Percentiles rank a stretch among this genome's conserved stretches.
These are phyloP conservation scores for Lentithecium fluviatile DNA, from an alignment of 495 filamentous ascomycete species.

Conservation along the genomic window DNA sequence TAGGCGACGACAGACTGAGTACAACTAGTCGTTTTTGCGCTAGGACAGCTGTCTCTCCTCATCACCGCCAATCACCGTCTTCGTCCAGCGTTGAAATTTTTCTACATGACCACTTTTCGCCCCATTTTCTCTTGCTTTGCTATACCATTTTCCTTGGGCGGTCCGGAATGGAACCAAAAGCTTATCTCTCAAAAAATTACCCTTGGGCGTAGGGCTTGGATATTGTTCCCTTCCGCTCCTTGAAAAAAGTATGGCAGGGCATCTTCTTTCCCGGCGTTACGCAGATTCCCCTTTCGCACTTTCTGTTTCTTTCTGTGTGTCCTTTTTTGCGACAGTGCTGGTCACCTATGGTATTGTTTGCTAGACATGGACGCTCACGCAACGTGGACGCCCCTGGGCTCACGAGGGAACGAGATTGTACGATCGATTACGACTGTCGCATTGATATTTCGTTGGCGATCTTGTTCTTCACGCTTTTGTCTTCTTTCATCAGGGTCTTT, in stretches of 20 bases:
- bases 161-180: slow-evolving; percentile 29
- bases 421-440: slow-evolving; percentile 22
- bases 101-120: not conserved
- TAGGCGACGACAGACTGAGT: slow-evolving; percentile 9
- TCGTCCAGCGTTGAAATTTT: no score
- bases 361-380: slow-evolving; percentile 33
- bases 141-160: slow-evolving; percentile 27
- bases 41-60: no score
- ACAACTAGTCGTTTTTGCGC: not conserved
- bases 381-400: slow-evolving; percentile 19
- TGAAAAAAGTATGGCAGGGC: slow-evolving; percentile 21
- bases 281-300: slow-evolving; percentile 14
- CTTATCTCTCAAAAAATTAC: slow-evolving; percentile 24
- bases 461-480: not conserved
- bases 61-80: no score
- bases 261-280: slow-evolving; percentile 1
- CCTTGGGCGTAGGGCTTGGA: not conserved
- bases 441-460: slow-evolving; percentile 9
- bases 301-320: slow-evolving; percentile 9
- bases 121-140: slow-evolving; percentile 5
- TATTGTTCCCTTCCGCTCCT: slow-evolving; percentile 8
- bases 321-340: slow-evolving; percentile 16
- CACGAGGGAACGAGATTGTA: slow-evolving; percentile 28
- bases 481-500: not conserved
- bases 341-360: slow-evolving; percentile 24